Evolutionary conservation across 2,329 filamentous ascomycete species (phyloP).

Genomic region (Biscogniauxia sp.): DNA sequence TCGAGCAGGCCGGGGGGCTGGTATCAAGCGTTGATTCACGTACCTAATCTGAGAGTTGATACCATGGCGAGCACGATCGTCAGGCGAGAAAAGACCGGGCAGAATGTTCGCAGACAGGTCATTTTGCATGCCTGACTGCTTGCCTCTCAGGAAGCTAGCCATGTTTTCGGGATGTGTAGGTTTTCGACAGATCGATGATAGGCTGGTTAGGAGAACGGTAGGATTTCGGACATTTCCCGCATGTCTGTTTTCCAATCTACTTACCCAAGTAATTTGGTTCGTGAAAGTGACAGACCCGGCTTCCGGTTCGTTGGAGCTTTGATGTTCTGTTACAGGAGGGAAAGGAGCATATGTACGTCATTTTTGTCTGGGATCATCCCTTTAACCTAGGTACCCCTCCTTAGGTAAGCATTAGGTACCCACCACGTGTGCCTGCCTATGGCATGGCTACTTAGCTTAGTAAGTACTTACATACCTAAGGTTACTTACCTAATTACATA

Average conservation of each 20-base stretch:
- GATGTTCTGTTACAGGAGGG: background rate
- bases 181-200: constrained; percentile 6
- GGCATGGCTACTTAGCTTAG: no score
- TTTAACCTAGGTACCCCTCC: no score
- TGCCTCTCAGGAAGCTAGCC: constrained; percentile 85
- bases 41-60: constrained; percentile 74
- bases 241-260: constrained; percentile 2
- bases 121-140: constrained; percentile 88
- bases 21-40: constrained; percentile 10
- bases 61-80: constrained; percentile 80
- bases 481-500: no score
- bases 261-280: background rate
- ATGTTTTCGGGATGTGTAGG: constrained; percentile 45
- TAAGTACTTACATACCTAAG: no score
- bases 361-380: constrained; percentile 4
- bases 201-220: background rate
- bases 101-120: constrained; percentile 83
- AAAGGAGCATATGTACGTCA: constrained; percentile 10
- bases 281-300: background rate
- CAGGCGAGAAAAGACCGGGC: constrained; percentile 74
- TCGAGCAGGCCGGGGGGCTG: background rate
- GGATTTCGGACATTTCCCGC: background rate
- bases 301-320: background rate
- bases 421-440: no score
- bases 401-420: no score